Conservation (phyloP, 2,329 filamentous ascomycete species). For the Neocucurbitaria cava region DNA sequence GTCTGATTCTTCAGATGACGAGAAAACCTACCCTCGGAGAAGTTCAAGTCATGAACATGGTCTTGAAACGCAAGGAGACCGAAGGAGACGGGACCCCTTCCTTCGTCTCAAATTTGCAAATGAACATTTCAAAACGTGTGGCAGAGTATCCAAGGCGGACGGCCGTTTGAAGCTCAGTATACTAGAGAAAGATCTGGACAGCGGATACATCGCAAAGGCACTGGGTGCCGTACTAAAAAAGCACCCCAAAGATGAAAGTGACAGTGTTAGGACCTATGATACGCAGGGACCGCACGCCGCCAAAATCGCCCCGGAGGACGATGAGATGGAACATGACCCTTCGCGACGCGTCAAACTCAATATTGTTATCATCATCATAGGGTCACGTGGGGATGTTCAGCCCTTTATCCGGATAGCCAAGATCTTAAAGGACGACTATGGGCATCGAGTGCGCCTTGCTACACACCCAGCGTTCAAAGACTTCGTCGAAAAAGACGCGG, state of each 20-base stretch:
- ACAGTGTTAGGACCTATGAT: slow-evolving; percentile 30
- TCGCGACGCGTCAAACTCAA: slow-evolving; percentile 64
- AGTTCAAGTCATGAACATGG: slow-evolving; percentile 23
- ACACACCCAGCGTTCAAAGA: slow-evolving; percentile 80
- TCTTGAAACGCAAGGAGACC: slow-evolving; percentile 9
- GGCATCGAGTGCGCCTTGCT: slow-evolving; percentile 78
- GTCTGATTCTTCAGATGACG: slow-evolving; percentile 36
- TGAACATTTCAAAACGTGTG: slow-evolving; percentile 69
- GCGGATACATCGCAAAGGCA: slow-evolving; percentile 76
- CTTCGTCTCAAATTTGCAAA: slow-evolving; percentile 68
- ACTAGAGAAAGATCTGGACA: slow-evolving; percentile 69
- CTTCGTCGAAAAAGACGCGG: slow-evolving; percentile 74
- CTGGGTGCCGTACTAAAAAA: slow-evolving; percentile 69
- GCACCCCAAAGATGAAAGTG: slow-evolving; percentile 55
- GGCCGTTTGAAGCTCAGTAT: slow-evolving; percentile 76
- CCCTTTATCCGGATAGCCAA: slow-evolving; percentile 80
- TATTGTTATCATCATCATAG: slow-evolving; percentile 85
- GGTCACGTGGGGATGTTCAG: slow-evolving; percentile 79
- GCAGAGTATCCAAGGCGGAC: slow-evolving; percentile 70
- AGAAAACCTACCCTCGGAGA: slow-evolving; percentile 18
- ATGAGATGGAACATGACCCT: slow-evolving; percentile 43
- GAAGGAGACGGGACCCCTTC: slow-evolving; percentile 45
- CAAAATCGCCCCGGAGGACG: slow-evolving; percentile 42
- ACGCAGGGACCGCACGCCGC: slow-evolving; percentile 6
- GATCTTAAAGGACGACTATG: slow-evolving; percentile 72